phyloP scores from a whole-genome alignment of 2,329 filamentous ascomycete species.

The Coniochaeta sp. region DNA sequence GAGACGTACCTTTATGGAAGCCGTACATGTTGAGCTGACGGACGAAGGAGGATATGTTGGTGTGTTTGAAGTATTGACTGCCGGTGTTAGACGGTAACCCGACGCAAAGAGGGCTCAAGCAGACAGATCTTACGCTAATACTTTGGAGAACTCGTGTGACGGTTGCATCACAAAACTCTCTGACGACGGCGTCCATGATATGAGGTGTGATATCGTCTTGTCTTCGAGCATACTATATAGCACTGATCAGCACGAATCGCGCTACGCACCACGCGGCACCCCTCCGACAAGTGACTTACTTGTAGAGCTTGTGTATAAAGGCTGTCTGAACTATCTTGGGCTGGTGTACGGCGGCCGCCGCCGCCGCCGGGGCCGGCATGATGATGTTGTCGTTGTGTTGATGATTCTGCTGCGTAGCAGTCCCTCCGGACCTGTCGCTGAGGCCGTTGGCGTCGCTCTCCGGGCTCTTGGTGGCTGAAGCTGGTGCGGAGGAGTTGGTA shows the following conservation, averaged over 20 bases:
- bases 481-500: constrained; percentile 35
- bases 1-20: constrained; percentile 81
- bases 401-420: constrained; percentile 32
- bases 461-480: constrained; percentile 35
- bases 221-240: constrained; percentile 92
- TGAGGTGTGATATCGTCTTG: constrained; percentile 83
- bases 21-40: constrained; percentile 99
- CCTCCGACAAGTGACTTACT: constrained; percentile 46
- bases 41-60: constrained; percentile 97
- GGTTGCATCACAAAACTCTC: constrained; percentile 99
- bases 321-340: constrained; percentile 98
- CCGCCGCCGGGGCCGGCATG: constrained; percentile 48
- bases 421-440: constrained; percentile 20
- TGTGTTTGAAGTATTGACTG: constrained; percentile 99
- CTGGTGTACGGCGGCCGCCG: constrained; percentile 73
- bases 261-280: constrained; percentile 9
- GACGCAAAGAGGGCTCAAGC: constrained; percentile 6
- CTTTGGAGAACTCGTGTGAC: constrained; percentile 95
- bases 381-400: constrained; percentile 24
- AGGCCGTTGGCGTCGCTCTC: constrained; percentile 25
- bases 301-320: constrained; percentile 98
- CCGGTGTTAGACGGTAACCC: constrained; percentile 12
- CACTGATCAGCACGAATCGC: constrained; percentile 7
- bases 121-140: constrained; percentile 71
- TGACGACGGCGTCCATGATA: constrained; percentile 88